Base-by-base conservation (phyloP, 345 rosid genomes). In the Luvunga scandens region DNA sequence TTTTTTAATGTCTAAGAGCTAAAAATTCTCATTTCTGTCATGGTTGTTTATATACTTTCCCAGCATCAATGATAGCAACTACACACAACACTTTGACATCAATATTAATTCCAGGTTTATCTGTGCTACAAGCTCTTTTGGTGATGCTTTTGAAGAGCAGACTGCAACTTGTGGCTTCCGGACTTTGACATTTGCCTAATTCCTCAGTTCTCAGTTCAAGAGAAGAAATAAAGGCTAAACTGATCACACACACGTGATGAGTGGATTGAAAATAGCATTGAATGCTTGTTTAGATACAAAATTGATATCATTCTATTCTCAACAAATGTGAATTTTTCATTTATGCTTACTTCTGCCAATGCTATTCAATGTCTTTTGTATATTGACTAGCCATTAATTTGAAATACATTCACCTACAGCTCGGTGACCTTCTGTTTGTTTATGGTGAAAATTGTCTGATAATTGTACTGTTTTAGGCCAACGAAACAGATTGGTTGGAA, bases 41-140 rank as follows among this genome's bases (percentile, higher is more conserved):
- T 27, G 21, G 12, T 7, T 16, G 14, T 38, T 34, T 1, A 59
- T 57, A 25, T 14, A 24, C 76, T 59, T 56, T 31, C n/a, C 9
- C 25, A 13, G 6, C 55, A 13, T 73, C 27, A 18, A 16, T 36
- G 24, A 36, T 24, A 60, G 76, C 24, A 45, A 73, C n/a, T 73
- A 21, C 28, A 36, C 36, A 4, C 27, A 45, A 34, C 18, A 21
- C 66, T 22, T 12, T 13, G 31, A 7, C n/a, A 25, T 13, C 24
- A 45, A 19, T 59, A 10, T 36, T 33, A 34, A 24, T 53, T 66
- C 72, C 72, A 76, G 72, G 50, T 75, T 45, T 75, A 56, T 39
- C 63, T 65, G 62, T 63, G 16, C 36, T 4, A 13, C 16, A 50
- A 33, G 63, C 31, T 38, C 25, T 56, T 62, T 56, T n/a, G 9